These are phyloP conservation scores for Paramecium primaurelia DNA, from an alignment of 73 alveolate genomes.

Conservation along the genomic window DNA sequence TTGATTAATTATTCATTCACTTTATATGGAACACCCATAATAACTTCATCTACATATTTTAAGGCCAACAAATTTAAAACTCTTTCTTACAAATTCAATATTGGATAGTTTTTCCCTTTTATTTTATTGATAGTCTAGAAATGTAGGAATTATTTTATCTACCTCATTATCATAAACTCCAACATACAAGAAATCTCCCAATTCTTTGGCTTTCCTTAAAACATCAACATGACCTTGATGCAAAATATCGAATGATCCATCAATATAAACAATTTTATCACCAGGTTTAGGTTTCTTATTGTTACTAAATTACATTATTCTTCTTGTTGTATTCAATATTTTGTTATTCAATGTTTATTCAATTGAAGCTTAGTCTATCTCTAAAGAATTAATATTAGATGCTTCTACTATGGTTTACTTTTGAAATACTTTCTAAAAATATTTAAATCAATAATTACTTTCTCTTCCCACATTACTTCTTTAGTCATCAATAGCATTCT, in stretches of 20 bases:
- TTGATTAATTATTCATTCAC: constrained; percentile 87
- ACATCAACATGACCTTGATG: constrained; percentile 94
- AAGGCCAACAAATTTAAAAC: constrained; percentile 89
- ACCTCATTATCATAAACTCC: constrained; percentile 94
- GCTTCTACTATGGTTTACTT: constrained; percentile 37
- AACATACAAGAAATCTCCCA: constrained; percentile 94
- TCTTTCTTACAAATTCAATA: constrained; percentile 91
- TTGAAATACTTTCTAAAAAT: constrained; percentile 52
- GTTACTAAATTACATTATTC: constrained; percentile 90
- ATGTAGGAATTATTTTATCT: background rate
- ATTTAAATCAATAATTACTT: constrained; percentile 51
- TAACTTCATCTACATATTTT: constrained; percentile 95
- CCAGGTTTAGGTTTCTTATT: constrained; percentile 85
- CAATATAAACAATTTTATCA: constrained; percentile 92
- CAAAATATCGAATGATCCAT: constrained; percentile 94
- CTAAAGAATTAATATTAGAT: background rate
- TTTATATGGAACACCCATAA: constrained; percentile 96
- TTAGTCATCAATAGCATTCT: constrained; percentile 89
- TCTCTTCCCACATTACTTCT: constrained; percentile 64
- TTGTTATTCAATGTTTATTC: constrained; percentile 55
- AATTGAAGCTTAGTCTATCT: constrained; percentile 52
- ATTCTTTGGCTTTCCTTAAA: constrained; percentile 88
- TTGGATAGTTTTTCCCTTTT: constrained; percentile 91
- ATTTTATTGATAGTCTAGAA: constrained; percentile 69
- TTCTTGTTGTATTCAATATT: constrained; percentile 93